Evolutionary conservation across 2,329 filamentous ascomycete genomes (phyloP).

Genomic region (Epichloe coenophiala): DNA sequence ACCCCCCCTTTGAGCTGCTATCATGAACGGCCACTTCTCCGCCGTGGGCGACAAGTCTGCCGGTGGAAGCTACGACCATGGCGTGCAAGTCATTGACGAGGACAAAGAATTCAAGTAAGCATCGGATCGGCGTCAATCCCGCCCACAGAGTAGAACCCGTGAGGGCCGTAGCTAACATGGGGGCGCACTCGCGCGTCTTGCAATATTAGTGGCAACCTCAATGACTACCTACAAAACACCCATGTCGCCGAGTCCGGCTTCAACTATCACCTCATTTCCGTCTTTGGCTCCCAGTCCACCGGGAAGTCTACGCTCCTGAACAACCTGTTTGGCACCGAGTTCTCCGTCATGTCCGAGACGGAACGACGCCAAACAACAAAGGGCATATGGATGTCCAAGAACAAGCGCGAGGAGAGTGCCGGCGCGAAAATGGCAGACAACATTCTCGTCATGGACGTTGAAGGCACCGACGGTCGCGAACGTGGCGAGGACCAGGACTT

Average conservation of each 20-base stretch:
- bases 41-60: slow-evolving; percentile 52
- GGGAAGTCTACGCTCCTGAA: slow-evolving; percentile 97
- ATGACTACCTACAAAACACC: slow-evolving; percentile 67
- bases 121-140: not conserved
- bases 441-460: slow-evolving; percentile 98
- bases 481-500: slow-evolving; percentile 97
- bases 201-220: slow-evolving; percentile 52
- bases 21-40: slow-evolving; percentile 73
- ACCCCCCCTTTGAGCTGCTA: slow-evolving; percentile 11
- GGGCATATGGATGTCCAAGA: slow-evolving; percentile 99
- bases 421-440: slow-evolving; percentile 75
- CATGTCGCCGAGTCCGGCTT: slow-evolving; percentile 80
- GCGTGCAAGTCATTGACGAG: slow-evolving; percentile 84
- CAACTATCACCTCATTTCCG: slow-evolving; percentile 98
- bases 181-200: slow-evolving; percentile 1
- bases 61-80: slow-evolving; percentile 68
- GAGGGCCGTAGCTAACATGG: not conserved
- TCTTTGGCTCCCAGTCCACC: slow-evolving; percentile 96
- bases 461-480: slow-evolving; percentile 92
- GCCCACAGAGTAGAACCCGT: not conserved
- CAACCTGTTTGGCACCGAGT: slow-evolving; percentile 86
- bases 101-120: slow-evolving; percentile 94
- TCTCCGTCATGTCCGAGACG: slow-evolving; percentile 94
- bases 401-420: slow-evolving; percentile 51
- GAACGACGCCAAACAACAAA: slow-evolving; percentile 95